Evolutionary conservation across 148 eudicot genomes (phyloP).

Genomic region (Fagopyrum esculentum): DNA sequence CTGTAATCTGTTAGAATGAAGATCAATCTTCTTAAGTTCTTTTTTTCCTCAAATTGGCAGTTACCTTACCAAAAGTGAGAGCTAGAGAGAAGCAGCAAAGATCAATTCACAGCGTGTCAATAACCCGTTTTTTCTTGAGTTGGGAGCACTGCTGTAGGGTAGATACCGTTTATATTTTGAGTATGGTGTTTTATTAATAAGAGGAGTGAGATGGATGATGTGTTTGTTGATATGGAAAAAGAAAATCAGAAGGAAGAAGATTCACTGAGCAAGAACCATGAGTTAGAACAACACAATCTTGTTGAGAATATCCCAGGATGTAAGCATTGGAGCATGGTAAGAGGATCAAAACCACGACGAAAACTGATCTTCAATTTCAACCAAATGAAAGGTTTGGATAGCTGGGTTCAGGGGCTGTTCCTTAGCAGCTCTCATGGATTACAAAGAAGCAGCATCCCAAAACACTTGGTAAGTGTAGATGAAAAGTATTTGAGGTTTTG

Average conservation of each 20-base stretch:
- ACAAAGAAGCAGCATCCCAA: conserved; percentile 14
- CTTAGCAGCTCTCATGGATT: conserved; percentile 8
- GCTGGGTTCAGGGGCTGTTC: conserved; percentile 14
- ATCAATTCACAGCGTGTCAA: background rate
- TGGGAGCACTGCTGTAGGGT: background rate
- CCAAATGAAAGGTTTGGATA: conserved; percentile 1
- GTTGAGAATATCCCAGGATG: background rate
- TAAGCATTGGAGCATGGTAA: background rate
- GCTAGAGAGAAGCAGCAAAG: background rate
- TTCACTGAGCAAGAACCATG: background rate
- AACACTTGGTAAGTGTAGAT: conserved; percentile 27
- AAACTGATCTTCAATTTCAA: conserved; percentile 5
- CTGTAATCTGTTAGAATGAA: background rate
- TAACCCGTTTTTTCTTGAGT: background rate
- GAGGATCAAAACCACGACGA: conserved; percentile 1
- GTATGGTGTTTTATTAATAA: background rate
- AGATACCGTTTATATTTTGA: background rate
- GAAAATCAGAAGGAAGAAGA: conserved; percentile 14
- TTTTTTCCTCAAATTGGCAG: background rate
- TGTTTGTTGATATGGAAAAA: background rate
- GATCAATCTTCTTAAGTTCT: background rate
- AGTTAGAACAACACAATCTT: background rate
- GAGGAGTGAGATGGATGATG: background rate
- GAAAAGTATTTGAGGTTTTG: conserved; percentile 48
- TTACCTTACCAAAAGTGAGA: background rate